Base-by-base conservation (phyloP, 805 yeast species). In the Candida loeiensis region DNA sequence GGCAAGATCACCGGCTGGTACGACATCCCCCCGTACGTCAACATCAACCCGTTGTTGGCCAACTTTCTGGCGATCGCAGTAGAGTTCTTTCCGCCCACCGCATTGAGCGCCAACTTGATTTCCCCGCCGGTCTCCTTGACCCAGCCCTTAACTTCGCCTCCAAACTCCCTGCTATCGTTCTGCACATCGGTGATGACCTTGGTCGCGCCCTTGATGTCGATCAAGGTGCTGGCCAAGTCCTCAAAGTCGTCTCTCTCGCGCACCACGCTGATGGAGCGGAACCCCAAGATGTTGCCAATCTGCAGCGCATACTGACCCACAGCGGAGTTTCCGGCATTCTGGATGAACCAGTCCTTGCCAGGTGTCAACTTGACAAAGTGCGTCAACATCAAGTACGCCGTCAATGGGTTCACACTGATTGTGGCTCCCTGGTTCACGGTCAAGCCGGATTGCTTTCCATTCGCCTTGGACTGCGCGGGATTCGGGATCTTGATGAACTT, bases 11-110 rank as follows among this genome's bases (percentile, higher is more conserved):
- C 95, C 2, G 99, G 99, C 64, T 87, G 90, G 71, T 82, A 80
- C 3, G 97, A 87, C 99, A 93, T 93, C 27, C 95, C 98, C 24
- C 99, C 99, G 56, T 93, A 93, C 1, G 98, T 88, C 50, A 89
- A 77, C 71, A 93, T 67, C 35, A 80, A 74, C 1, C 93, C 95
- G 51, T 85, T 79, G 12, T 69, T 64, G 27, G 79, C 80, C 41
- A 93, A 72, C 59, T 89, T 91, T 50, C 96, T 74, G 7, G 95
- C 91, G 50, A 93, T 72, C 30, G 82, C 82, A 0, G 95, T 73
- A 15, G 88, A 77, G 26, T 88, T 82, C 45, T 83, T 76, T 24
- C 99, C 99, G 40, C 99, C 97, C 25, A 95, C 91, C 54, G 95
- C 86, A 64, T 93, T 93, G 48, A 93, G 69, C 1, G 88, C 99